Percentiles rank a stretch among this genome's conserved stretches.
These are phyloP conservation scores for Polychaeton citri DNA, from an alignment of 2,329 filamentous ascomycete species.

Conservation along the genomic window DNA sequence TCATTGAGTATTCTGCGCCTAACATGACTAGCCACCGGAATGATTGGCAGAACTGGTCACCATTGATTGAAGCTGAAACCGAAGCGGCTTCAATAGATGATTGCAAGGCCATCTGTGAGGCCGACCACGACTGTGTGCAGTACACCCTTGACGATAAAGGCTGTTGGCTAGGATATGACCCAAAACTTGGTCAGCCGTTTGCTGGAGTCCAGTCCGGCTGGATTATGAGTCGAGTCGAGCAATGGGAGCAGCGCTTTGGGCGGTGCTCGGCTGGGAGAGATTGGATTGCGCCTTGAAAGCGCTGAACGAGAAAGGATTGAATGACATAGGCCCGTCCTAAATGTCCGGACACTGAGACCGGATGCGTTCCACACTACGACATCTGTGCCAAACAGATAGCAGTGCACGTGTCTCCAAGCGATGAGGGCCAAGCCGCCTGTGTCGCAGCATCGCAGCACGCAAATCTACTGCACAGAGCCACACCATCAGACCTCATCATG, in stretches of 20 bases:
- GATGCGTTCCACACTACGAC: too few relatives aligned
- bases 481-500: too few relatives aligned
- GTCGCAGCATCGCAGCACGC: too few relatives aligned
- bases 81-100: slow-evolving; percentile 7
- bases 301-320: too few relatives aligned
- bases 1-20: slow-evolving; percentile 14
- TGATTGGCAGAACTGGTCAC: slow-evolving; percentile 16
- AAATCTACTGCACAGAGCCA: too few relatives aligned
- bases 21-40: slow-evolving; percentile 7
- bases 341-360: too few relatives aligned
- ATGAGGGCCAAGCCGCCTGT: too few relatives aligned
- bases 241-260: slow-evolving; percentile 3
- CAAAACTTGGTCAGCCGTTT: slow-evolving; percentile 8
- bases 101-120: slow-evolving; percentile 13
- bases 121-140: slow-evolving; percentile 11
- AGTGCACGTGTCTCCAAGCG: too few relatives aligned
- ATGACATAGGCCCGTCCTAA: too few relatives aligned
- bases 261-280: not conserved
- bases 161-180: slow-evolving; percentile 9
- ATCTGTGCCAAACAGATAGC: too few relatives aligned
- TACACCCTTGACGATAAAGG: slow-evolving; percentile 10
- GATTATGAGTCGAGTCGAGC: slow-evolving; percentile 10
- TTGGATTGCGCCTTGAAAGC: not conserved
- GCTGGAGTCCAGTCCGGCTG: slow-evolving; percentile 12
- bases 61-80: slow-evolving; percentile 7